Evolutionary conservation across 306 rosid genomes (phyloP).

Genomic region (Psophocarpus tetragonolobus): DNA sequence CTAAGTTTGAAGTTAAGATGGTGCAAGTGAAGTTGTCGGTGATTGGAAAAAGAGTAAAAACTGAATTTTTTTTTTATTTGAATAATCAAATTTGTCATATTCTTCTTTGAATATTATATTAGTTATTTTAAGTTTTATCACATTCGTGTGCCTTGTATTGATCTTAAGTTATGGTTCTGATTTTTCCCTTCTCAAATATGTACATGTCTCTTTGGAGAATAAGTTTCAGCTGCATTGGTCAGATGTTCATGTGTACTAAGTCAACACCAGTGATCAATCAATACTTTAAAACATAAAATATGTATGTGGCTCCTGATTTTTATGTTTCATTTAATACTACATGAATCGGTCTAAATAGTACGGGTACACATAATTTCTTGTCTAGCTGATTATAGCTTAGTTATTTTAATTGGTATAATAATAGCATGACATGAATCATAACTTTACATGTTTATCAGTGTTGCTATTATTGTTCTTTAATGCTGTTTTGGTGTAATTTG

Average conservation of each 20-base stretch:
- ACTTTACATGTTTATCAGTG: slow-evolving; percentile 16
- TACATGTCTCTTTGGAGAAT: slow-evolving; percentile 21
- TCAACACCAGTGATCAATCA: slow-evolving; percentile 14
- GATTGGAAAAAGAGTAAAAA: slow-evolving; percentile 19
- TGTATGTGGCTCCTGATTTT: background rate
- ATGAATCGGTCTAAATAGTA: slow-evolving; percentile 1
- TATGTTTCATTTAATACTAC: background rate
- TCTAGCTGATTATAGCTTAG: background rate
- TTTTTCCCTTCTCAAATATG: slow-evolving; percentile 9
- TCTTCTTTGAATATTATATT: slow-evolving; percentile 1
- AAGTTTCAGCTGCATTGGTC: slow-evolving; percentile 29
- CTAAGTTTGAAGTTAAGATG: slow-evolving; percentile 33
- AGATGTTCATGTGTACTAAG: slow-evolving; percentile 9
- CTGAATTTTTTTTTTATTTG: background rate
- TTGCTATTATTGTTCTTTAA: slow-evolving; percentile 2
- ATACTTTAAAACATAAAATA: background rate
- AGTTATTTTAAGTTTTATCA: slow-evolving; percentile 2
- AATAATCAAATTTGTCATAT: slow-evolving; percentile 20
- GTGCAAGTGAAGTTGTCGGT: slow-evolving; percentile 38
- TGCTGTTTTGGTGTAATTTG: slow-evolving; percentile 35
- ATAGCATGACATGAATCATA: slow-evolving; percentile 11
- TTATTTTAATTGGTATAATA: slow-evolving; percentile 27
- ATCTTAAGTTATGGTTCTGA: slow-evolving; percentile 15
- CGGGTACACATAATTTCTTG: background rate
- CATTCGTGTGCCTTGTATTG: background rate